Evolutionary conservation across 495 filamentous ascomycete species (phyloP).

Genomic region (Penicillium longicatenatum): DNA sequence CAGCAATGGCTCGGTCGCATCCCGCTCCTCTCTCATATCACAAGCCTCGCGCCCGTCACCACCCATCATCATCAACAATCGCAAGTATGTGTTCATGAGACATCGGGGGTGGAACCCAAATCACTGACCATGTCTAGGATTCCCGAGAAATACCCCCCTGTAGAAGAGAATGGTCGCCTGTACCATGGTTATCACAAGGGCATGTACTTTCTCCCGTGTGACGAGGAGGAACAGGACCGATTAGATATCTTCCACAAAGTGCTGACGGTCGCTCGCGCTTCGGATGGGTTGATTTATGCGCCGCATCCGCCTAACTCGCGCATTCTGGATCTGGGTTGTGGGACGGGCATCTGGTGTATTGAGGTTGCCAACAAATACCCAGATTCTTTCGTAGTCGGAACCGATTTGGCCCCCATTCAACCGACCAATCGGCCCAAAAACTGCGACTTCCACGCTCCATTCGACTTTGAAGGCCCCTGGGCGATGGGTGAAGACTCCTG

Average conservation of each 20-base stretch:
- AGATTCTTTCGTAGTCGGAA: constrained; percentile 64
- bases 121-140: constrained; percentile 26
- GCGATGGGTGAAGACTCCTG: constrained; percentile 71
- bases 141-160: constrained; percentile 33
- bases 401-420: constrained; percentile 81
- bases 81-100: constrained; percentile 35
- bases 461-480: constrained; percentile 86
- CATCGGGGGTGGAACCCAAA: neutral
- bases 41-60: constrained; percentile 25
- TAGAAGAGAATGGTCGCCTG: constrained; percentile 50
- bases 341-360: constrained; percentile 91
- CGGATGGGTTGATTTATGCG: constrained; percentile 52
- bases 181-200: constrained; percentile 54
- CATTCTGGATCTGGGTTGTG: constrained; percentile 83
- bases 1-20: constrained; percentile 38
- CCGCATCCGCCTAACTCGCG: constrained; percentile 52
- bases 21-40: constrained; percentile 25
- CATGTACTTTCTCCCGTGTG: constrained; percentile 53
- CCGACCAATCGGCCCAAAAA: constrained; percentile 72
- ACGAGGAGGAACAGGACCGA: constrained; percentile 68
- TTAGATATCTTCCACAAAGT: constrained; percentile 80
- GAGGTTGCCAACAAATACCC: constrained; percentile 74
- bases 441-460: constrained; percentile 63
- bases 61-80: constrained; percentile 27
- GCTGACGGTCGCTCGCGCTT: constrained; percentile 65